Evolutionary conservation across 352 stramenopile species (phyloP).

Genomic region (Albugo candida): DNA sequence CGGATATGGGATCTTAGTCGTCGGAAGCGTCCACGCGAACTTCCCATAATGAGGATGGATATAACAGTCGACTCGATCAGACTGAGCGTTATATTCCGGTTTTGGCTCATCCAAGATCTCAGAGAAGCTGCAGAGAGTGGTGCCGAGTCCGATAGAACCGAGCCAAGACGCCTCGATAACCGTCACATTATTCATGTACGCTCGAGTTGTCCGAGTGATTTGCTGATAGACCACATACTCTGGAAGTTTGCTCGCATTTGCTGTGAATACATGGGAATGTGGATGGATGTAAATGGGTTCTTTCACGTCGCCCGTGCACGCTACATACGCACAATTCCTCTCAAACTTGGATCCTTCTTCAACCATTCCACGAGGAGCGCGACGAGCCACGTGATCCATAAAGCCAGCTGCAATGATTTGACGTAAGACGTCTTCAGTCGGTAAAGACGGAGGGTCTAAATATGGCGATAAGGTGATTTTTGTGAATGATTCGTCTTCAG

Average conservation of each 20-base stretch:
- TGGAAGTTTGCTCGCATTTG: slow-evolving; percentile 37
- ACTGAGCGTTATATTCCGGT: slow-evolving; percentile 29
- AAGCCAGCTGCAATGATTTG: slow-evolving; percentile 68
- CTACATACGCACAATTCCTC: slow-evolving; percentile 60
- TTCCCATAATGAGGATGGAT: slow-evolving; percentile 53
- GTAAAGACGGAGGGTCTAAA: slow-evolving; percentile 41
- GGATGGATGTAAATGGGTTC: slow-evolving; percentile 73
- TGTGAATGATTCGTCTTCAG: slow-evolving; percentile 16
- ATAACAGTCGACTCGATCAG: slow-evolving; percentile 63
- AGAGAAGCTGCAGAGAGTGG: slow-evolving; percentile 40
- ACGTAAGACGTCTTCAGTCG: slow-evolving; percentile 34
- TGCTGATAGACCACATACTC: slow-evolving; percentile 59
- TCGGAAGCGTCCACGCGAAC: slow-evolving; percentile 42
- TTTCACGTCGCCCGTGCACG: slow-evolving; percentile 27
- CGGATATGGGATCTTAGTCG: slow-evolving; percentile 33
- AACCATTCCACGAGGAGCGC: slow-evolving; percentile 44
- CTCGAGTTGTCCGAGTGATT: slow-evolving; percentile 51
- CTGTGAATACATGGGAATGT: slow-evolving; percentile 64
- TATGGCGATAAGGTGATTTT: slow-evolving; percentile 28
- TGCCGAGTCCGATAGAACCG: slow-evolving; percentile 47
- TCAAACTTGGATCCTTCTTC: slow-evolving; percentile 66
- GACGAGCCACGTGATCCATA: slow-evolving; percentile 66
- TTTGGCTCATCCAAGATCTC: slow-evolving; percentile 31
- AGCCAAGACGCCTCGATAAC: slow-evolving; percentile 96
- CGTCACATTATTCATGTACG: slow-evolving; percentile 95